Base-by-base conservation (phyloP, 495 filamentous ascomycete genomes). In the Margaritispora aquatica region DNA sequence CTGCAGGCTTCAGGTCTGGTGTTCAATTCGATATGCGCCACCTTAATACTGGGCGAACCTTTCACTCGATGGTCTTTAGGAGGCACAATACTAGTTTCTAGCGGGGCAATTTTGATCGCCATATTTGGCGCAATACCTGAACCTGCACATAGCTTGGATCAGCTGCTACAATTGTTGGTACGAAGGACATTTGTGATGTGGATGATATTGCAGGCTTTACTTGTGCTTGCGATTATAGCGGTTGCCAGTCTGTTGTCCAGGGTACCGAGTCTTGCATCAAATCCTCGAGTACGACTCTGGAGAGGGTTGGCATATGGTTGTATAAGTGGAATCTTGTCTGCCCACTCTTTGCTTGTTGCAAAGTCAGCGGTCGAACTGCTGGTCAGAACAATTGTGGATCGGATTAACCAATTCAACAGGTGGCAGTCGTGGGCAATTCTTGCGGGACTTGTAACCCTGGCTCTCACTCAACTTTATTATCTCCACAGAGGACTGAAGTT, bases 391-490 rank as follows among this genome's bases (percentile, higher is more conserved):
- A 81, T 97, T 29, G 81, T 90, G 19, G 91, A 96, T 70, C 79
- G 85, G 61, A 75, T 84, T 60, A 99, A 99, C 68, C 90, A 99
- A 74, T 99, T 99, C 75, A 89, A 92, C 52, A 87, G 90, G 59
- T 99, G 92, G 89, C 89, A 97, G 67, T 96, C 94, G 1, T 99
- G 95, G 95, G 82, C 89, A 67, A 91, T 97, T 47, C 80, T 99
- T 15, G 69, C 97, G 20, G 88, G 82, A 17, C 86, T 99, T 46
- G 79, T 96, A 52, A 74, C 75, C 5, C 80, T 99, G 55, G 94
- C 94, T 2, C 82, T 99, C 36, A 85, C 86, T 27, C 94, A 99
- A 73, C 79, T 99, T 17, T 99, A 95, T 74, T 97, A 92, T 68
- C 83, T 99, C 31, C 93, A 99, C 70, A 82, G 88, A 20, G 94